Evolutionary conservation across 768 basidiomycete species (phyloP).

Genomic region (Gymnopilus junonius): DNA sequence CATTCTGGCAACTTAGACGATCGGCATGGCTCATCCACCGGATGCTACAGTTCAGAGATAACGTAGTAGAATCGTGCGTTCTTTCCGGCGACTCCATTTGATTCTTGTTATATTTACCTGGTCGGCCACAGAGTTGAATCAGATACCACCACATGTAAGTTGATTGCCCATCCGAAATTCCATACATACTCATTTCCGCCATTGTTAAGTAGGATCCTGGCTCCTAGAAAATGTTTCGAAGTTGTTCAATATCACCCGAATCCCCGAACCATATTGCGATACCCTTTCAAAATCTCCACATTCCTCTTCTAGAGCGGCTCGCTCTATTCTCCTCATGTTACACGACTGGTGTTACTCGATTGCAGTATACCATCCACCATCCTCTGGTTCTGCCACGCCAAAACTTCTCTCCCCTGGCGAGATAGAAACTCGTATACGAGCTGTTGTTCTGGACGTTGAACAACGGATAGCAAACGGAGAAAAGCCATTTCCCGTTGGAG

Average conservation of each 20-base stretch:
- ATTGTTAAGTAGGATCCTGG: constrained; percentile 57
- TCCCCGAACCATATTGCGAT: constrained; percentile 74
- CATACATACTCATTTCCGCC: neutral
- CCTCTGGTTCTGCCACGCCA: constrained; percentile 26
- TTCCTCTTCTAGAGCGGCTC: constrained; percentile 48
- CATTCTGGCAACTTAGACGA: constrained; percentile 84
- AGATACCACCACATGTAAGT: constrained; percentile 70
- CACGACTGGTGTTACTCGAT: constrained; percentile 84
- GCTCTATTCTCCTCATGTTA: constrained; percentile 69
- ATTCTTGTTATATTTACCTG: neutral
- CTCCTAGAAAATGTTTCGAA: constrained; percentile 57
- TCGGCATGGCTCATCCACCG: constrained; percentile 83
- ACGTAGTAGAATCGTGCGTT: constrained; percentile 54
- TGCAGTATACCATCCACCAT: constrained; percentile 56
- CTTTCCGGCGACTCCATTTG: neutral
- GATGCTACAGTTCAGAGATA: constrained; percentile 72
- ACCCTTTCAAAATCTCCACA: constrained; percentile 54
- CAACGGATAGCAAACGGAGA: constrained; percentile 56
- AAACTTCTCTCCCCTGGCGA: constrained; percentile 39
- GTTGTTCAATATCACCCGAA: constrained; percentile 79
- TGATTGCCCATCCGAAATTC: neutral
- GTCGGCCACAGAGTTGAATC: constrained; percentile 27
- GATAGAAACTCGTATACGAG: constrained; percentile 49
- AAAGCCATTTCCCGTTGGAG: constrained; percentile 61
- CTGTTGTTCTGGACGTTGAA: constrained; percentile 61